Evolutionary conservation across 2,329 filamentous ascomycete genomes (phyloP), one percentile per base, ranked within the genome.

Genomic region (Diaporthe destruens): DNA sequence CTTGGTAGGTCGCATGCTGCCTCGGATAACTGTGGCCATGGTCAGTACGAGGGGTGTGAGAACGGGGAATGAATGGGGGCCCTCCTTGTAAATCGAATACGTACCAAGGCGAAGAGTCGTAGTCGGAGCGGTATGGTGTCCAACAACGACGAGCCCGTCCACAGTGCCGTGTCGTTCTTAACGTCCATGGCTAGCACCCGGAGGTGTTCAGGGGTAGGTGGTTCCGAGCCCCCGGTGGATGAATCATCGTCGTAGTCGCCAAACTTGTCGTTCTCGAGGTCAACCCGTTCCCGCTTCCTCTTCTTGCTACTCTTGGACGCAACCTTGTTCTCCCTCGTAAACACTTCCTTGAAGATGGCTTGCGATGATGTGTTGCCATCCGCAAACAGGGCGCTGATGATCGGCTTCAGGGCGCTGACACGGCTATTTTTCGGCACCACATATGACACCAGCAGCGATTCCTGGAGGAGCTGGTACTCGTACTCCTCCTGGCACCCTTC

Each of bases 341-440:
- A 96, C 5, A 95, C 83, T 77, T 94, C 90, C 3, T 84, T 85
- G 77, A 90, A 94, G 9, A 88, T 84, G 1, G 84, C 86, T 53
- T 86, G 80, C 3, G 84, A 84, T 20, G 88, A 81, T n/a, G 84
- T 79, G 36, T 83, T 84, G 2, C 91, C 93, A 76, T 92, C 90
- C 0, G 92, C 90, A 69, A 94, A 88, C 7, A 95, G 84, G 1
- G 92, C 91, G 75, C 89, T 88, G 73, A 93, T 84, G 14, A 94
- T 87, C 44, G 87, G 86, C 72, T 86, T 87, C 69, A 86, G 76
- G 65, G 84, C 78, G 75, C 86, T 84, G 73, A 86, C 85, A 57
- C 86, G 80, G 72, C 49, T 82, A 78, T 57, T 86, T 84, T 4
- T 81, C 23, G 72, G 69, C 53, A 68, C 80, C 69, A 92, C 81